Evolutionary conservation across 169 alveolate species (phyloP), one percentile per base, ranked within the genome.

Genomic region (Plasmodium inui): DNA sequence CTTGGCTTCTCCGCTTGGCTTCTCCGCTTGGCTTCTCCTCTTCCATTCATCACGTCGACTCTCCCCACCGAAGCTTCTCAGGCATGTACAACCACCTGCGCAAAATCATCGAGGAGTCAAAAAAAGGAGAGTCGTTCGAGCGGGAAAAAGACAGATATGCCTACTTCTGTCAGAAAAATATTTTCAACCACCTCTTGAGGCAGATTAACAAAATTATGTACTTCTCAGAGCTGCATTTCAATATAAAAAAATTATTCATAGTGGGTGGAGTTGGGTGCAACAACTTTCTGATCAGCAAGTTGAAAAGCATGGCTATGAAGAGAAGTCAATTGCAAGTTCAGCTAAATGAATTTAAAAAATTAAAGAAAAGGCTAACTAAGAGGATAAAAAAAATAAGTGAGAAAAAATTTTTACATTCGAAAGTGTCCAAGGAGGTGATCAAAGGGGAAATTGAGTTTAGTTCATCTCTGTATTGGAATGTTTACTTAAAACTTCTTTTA

Each of bases 181-280:
- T 88, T 37, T 88, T 88, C 41, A 41, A 79, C 26, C 94, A 88
- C 73, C 71, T 88, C n/a, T n/a, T 72, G 72, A 78, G 41, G 32
- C 94, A 88, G 34, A 39, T 88, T 17, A 79, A 79, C 73, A 88
- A 88, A 88, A 88, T 88, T 57, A 88, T 88, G 94, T 88, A 88
- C 32, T 88, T 78, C 34, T 88, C 90, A 7, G 94, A 88, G 71
- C 78, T 88, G 6, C 94, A 88, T 88, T 88, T 88, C 53, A 79
- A 88, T 50, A 79, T 88, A 88, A 88, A 88, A 50, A 79, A 88
- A 26, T 26, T 88, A 88, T 88, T 32, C 82, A 78, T 88, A 55
- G 94, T 88, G 22, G 94, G 94, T 22, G 94, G 94, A 14, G 94
- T 88, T 26, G 94, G 94, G 8, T 88, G 94, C 71, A 88, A 88